Evolutionary conservation across 495 filamentous ascomycete genomes (phyloP).

Genomic region (Lepraria neglecta): DNA sequence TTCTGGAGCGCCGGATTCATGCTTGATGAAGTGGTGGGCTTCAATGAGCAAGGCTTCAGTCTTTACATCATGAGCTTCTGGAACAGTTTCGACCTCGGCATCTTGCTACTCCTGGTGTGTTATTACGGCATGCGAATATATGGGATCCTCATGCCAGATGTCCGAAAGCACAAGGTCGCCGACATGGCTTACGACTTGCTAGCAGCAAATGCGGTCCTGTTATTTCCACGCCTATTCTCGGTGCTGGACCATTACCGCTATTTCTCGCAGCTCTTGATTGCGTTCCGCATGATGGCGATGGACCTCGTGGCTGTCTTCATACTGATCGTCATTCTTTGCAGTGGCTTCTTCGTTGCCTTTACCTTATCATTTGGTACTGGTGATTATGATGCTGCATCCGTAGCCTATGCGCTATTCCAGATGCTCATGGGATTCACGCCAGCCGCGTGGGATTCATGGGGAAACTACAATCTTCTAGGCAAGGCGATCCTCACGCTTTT

Average conservation of each 20-base stretch:
- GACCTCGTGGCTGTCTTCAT: slow-evolving; percentile 79
- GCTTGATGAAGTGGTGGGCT: slow-evolving; percentile 89
- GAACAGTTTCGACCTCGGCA: slow-evolving; percentile 90
- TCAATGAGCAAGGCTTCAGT: slow-evolving; percentile 89
- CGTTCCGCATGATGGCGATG: slow-evolving; percentile 85
- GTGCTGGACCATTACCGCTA: slow-evolving; percentile 90
- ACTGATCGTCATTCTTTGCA: slow-evolving; percentile 76
- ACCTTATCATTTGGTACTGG: slow-evolving; percentile 67
- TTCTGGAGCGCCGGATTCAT: slow-evolving; percentile 95
- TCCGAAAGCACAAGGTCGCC: slow-evolving; percentile 56
- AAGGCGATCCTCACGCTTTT: slow-evolving; percentile 69
- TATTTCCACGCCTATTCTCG: slow-evolving; percentile 86
- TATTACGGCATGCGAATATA: slow-evolving; percentile 87
- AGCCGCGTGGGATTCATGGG: slow-evolving; percentile 68
- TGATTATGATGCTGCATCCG: slow-evolving; percentile 53
- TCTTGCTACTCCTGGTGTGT: slow-evolving; percentile 73
- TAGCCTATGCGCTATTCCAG: slow-evolving; percentile 87
- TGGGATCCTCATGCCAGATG: slow-evolving; percentile 70
- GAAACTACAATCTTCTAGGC: slow-evolving; percentile 69
- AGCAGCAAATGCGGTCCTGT: slow-evolving; percentile 77
- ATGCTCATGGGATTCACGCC: slow-evolving; percentile 85
- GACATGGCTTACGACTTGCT: slow-evolving; percentile 85
- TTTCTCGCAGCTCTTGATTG: slow-evolving; percentile 88
- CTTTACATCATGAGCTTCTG: slow-evolving; percentile 95
- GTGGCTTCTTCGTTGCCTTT: slow-evolving; percentile 92